Conservation (phyloP, 306 rosid genomes). For the Trifolium subterraneum region DNA sequence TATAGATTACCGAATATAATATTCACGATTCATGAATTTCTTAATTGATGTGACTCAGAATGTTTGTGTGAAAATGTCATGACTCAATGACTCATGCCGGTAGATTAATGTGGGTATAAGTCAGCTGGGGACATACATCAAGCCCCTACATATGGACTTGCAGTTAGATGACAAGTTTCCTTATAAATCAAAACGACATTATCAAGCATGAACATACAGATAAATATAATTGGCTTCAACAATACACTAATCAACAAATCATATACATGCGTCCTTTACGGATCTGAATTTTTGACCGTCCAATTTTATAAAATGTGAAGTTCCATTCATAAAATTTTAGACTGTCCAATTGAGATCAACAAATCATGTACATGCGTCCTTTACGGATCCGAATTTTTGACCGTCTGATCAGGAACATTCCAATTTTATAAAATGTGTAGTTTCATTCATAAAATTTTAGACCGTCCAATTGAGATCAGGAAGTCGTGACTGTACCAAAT, state of each 20-base stretch:
- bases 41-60: neutral
- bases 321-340: no score
- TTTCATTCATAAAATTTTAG: no score
- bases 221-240: neutral
- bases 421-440: no score
- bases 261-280: no score
- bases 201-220: neutral
- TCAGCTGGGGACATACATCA: neutral
- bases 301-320: no score
- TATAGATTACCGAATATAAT: conserved; percentile 27
- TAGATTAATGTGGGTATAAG: neutral
- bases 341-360: no score
- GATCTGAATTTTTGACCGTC: no score
- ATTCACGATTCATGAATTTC: conserved; percentile 8
- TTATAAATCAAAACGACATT: neutral
- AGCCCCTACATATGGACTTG: neutral
- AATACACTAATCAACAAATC: neutral
- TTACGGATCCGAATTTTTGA: no score
- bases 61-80: conserved; percentile 15
- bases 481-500: no score
- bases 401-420: no score
- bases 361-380: no score
- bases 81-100: neutral
- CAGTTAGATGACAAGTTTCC: neutral
- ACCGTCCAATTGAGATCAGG: no score